Base-by-base conservation (phyloP, 1,284 basidiomycete species). In the Fistulina hepatica region DNA sequence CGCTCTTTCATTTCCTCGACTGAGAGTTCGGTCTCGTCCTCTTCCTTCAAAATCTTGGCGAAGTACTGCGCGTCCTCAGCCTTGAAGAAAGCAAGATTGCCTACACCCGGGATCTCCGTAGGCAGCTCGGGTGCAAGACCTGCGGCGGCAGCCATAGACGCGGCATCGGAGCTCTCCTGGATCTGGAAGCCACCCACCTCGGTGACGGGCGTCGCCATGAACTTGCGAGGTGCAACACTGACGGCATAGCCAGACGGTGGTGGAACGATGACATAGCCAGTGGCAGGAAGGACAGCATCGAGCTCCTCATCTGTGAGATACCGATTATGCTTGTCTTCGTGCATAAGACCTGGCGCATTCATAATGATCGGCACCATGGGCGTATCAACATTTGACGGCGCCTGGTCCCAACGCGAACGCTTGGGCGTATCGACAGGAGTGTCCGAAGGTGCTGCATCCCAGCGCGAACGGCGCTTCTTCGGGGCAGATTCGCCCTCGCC, bases 1-100 rank as follows among this genome's bases (percentile, higher is more conserved):
- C 93, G 79, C 64, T 98, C 95, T 65, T 98, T 98, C 73, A 97
- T 85, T 65, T 98, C 95, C 37, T 98, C 95, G n/a, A 93, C 79
- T 1, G 88, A 78, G 36, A 97, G 69, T 61, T 97, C 86, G 16
- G 92, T 90, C 60, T 95, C 90, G 52, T 97, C 91, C 52, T 93
- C 89, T 57, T 94, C 89, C 50, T 88, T 90, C 35, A 95, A 61
- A 44, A 98, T 95, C 61, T 97, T 97, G 41, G 91, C 83, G 51
- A 98, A 98, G 62, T 97, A 98, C 55, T 93, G 81, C 4, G 93
- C 91, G 55, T 99, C 95, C 61, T 99, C 95, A 1, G 88, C 73
- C 62, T 98, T 99, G 76, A 99, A 93, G 66, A 97, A 98, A 5
- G 92, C 90, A 22, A 98, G 75, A 50, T 85, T 91, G 22, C 95